These are phyloP conservation scores for Prunus persica DNA, from an alignment of 306 rosid species.

Conservation along the genomic window Prunus_persica_NCBIv2 NC_034009.1:29269501-29270000, in stretches of 20 bases:
- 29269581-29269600: conserved; percentile 28
- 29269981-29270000: neutral
- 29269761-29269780: conserved; percentile 22
- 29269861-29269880: neutral
- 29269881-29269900: neutral
- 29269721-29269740: conserved; percentile 7
- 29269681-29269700: conserved; percentile 11
- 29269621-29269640: conserved; percentile 22
- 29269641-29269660: conserved; percentile 32
- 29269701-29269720: conserved; percentile 20
- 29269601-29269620: conserved; percentile 18
- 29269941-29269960: neutral
- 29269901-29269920: neutral
- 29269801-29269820: neutral
- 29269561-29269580: conserved; percentile 18
- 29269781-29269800: conserved; percentile 10
- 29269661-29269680: conserved; percentile 22
- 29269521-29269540: conserved; percentile 31
- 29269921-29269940: neutral
- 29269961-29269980: neutral
- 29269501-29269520: conserved; percentile 26
- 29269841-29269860: too few species aligned
- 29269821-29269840: neutral
- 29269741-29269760: conserved; percentile 29
- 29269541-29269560: conserved; percentile 33